phyloP scores from a whole-genome alignment of 2,329 filamentous ascomycete species.

The Phialemonium atrogriseum region DNA sequence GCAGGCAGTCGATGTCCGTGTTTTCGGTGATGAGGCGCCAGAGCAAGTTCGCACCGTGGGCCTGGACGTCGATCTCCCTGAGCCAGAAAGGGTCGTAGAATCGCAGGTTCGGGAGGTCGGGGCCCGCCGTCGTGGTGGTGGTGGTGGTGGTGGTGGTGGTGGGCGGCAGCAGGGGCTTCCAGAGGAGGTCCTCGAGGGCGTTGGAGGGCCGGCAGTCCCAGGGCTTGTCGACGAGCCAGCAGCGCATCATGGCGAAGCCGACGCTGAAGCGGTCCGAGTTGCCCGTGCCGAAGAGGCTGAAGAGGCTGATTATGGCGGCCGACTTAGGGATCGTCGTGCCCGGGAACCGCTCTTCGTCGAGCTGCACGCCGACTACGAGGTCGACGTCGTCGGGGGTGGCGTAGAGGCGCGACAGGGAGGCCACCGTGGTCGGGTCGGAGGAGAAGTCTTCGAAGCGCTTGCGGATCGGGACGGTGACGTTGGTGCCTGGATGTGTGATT shows the following conservation, averaged over 20 bases:
- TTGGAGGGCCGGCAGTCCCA: conserved; percentile 13
- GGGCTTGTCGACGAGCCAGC: conserved; percentile 12
- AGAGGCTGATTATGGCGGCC: conserved; percentile 10
- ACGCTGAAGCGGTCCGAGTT: conserved; percentile 11
- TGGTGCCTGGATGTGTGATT: conserved; percentile 1
- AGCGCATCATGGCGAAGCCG: conserved; percentile 11
- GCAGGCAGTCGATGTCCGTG: conserved; percentile 10
- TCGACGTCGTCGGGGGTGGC: conserved; percentile 10
- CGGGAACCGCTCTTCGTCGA: conserved; percentile 10
- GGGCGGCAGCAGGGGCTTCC: conserved; percentile 6
- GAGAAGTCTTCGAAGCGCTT: conserved; percentile 8
- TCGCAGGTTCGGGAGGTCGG: conserved; percentile 8
- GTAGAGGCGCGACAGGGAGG: conserved; percentile 7
- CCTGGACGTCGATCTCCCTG: conserved; percentile 9
- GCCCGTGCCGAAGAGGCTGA: conserved; percentile 12
- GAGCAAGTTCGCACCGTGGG: conserved; percentile 9
- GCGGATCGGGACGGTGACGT: conserved; percentile 7
- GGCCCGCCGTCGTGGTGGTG: too few species aligned
- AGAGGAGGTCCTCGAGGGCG: conserved; percentile 11
- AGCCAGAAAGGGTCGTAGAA: conserved; percentile 11
- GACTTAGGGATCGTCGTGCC: conserved; percentile 8
- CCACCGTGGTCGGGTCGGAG: conserved; percentile 6
- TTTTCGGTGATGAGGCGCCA: conserved; percentile 12
- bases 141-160: too few species aligned
- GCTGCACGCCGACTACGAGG: conserved; percentile 11